phyloP scores from a whole-genome alignment of 768 basidiomycete species.

The Suillus brevipes region DNA sequence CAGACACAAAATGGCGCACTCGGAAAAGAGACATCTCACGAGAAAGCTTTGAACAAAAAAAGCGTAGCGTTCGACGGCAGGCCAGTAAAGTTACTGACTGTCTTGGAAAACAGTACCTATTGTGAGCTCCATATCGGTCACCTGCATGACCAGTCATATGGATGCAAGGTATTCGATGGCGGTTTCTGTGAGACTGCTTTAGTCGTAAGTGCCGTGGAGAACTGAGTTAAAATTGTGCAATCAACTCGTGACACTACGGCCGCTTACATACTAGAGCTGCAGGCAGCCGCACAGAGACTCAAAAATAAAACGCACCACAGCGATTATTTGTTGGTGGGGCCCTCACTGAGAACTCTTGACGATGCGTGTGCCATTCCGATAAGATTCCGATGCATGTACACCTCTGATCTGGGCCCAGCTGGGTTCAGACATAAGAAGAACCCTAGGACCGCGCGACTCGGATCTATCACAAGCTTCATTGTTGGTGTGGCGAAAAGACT shows the following conservation, averaged over 20 bases:
- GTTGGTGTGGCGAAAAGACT: neutral
- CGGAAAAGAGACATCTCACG: neutral
- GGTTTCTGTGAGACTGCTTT: neutral
- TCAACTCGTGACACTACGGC: neutral
- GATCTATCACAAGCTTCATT: neutral
- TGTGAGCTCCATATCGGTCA: neutral
- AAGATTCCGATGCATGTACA: neutral
- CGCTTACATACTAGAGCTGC: neutral
- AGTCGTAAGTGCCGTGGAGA: neutral
- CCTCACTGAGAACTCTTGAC: neutral
- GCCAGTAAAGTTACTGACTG: neutral
- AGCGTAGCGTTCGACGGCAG: neutral
- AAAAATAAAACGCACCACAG: neutral
- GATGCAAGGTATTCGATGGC: neutral
- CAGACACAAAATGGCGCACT: neutral
- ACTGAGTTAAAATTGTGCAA: neutral
- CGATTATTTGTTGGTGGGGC: neutral
- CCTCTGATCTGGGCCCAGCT: neutral
- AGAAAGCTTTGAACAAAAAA: neutral
- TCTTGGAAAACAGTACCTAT: neutral
- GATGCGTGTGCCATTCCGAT: neutral
- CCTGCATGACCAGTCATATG: conserved; percentile 7
- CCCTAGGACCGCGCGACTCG: neutral
- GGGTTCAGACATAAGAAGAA: neutral
- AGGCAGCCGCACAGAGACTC: neutral